Conservation (phyloP, 768 basidiomycete species). For the Lactarius psammicola region DNA sequence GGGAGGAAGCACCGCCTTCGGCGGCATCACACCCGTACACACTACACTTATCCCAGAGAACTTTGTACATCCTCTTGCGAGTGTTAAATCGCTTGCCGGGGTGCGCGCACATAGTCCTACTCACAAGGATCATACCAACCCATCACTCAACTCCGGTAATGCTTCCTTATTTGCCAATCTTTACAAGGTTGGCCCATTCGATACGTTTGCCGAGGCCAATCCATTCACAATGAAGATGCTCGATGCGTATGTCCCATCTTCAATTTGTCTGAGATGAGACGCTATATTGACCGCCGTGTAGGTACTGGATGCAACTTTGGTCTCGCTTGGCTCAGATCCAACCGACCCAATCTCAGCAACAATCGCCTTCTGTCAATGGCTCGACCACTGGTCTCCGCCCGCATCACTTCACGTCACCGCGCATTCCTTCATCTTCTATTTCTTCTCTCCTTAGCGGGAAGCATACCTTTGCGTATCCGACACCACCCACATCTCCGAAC, state of each 20-base stretch:
- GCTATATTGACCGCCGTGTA: conserved; percentile 30
- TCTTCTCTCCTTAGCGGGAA: conserved; percentile 49
- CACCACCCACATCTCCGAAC: conserved; percentile 46
- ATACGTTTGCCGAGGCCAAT: conserved; percentile 73
- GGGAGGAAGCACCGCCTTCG: conserved; percentile 64
- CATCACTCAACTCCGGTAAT: conserved; percentile 52
- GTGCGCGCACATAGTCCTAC: conserved; percentile 30
- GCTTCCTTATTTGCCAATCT: conserved; percentile 35
- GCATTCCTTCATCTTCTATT: conserved; percentile 29
- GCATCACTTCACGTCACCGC: conserved; percentile 37
- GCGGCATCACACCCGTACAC: conserved; percentile 82
- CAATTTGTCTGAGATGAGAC: conserved; percentile 3
- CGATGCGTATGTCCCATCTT: conserved; percentile 61
- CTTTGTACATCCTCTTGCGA: conserved; percentile 19
- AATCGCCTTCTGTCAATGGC: conserved; percentile 28
- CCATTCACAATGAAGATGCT: conserved; percentile 85
- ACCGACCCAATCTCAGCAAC: conserved; percentile 42
- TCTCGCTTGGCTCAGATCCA: conserved; percentile 76
- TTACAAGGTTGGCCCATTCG: conserved; percentile 52
- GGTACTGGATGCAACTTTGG: conserved; percentile 90
- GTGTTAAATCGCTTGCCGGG: conserved; percentile 26
- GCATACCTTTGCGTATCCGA: conserved; percentile 36
- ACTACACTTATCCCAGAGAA: conserved; percentile 75
- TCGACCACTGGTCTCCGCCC: conserved; percentile 38
- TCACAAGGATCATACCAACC: conserved; percentile 78